phyloP scores from a whole-genome alignment of 441 rosid genomes.

The Adansonia rubrostipa region DNA sequence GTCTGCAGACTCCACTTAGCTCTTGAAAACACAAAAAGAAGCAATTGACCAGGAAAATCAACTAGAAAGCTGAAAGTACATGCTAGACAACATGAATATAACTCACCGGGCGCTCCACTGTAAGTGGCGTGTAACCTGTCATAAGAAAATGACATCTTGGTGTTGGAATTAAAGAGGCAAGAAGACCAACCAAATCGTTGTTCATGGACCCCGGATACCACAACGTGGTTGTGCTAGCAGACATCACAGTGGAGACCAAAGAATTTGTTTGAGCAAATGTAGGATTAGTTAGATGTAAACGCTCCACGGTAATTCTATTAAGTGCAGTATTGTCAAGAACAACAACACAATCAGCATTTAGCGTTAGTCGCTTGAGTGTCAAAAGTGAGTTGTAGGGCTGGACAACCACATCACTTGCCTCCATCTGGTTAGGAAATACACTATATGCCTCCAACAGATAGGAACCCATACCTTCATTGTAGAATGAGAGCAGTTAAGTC shows the following conservation, averaged over 20 bases:
- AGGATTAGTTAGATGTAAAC: constrained; percentile 84
- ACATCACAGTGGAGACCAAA: constrained; percentile 97
- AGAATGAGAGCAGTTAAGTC: constrained; percentile 25
- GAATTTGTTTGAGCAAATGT: constrained; percentile 95
- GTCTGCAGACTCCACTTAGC: constrained; percentile 4
- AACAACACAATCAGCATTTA: constrained; percentile 98
- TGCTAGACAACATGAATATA: constrained; percentile 17
- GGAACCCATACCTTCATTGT: constrained; percentile 91
- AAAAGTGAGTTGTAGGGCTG: constrained; percentile 97
- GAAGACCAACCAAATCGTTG: constrained; percentile 97
- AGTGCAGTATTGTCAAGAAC: constrained; percentile 98
- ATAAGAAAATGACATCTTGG: constrained; percentile 99
- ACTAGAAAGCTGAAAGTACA: not conserved
- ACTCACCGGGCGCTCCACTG: constrained; percentile 93
- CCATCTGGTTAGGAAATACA: constrained; percentile 99
- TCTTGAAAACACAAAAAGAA: constrained; percentile 21
- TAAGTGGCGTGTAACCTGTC: constrained; percentile 98
- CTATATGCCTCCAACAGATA: constrained; percentile 95
- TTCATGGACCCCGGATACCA: constrained; percentile 99
- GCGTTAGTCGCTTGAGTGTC: constrained; percentile 91
- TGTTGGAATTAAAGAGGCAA: constrained; percentile 95
- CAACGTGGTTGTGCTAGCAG: constrained; percentile 96
- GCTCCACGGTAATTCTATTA: constrained; percentile 95
- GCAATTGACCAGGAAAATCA: constrained; percentile 4
- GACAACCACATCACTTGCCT: constrained; percentile 98